Conservation (phyloP, 2,329 filamentous ascomycete genomes). For the Furcasterigmium sp. region DNA sequence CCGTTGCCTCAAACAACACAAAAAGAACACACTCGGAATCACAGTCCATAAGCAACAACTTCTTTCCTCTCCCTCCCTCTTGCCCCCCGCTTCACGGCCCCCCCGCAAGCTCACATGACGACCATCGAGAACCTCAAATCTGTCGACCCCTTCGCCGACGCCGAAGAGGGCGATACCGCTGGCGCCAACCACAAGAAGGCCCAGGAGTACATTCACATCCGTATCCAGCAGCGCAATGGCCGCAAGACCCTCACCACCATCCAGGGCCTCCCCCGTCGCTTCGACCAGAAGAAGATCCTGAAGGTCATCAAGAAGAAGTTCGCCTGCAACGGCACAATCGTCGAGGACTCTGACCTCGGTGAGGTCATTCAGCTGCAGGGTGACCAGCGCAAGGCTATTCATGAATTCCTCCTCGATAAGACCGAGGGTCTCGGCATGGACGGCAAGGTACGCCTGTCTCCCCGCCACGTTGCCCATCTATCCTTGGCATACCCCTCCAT, state of each 20-base stretch:
- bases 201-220: slow-evolving; percentile 15
- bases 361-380: slow-evolving; percentile 26
- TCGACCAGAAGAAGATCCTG: slow-evolving; percentile 99
- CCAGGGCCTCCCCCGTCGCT: slow-evolving; percentile 97
- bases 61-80: background rate
- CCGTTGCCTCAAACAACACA: too few relatives aligned
- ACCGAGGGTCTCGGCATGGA: slow-evolving; percentile 81
- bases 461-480: background rate
- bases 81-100: slow-evolving; percentile 1
- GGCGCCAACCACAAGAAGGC: slow-evolving; percentile 10
- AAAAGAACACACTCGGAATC: too few relatives aligned
- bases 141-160: slow-evolving; percentile 15
- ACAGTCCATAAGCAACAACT: too few relatives aligned
- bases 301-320: slow-evolving; percentile 99
- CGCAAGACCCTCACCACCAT: slow-evolving; percentile 99
- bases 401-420: slow-evolving; percentile 86
- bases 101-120: slow-evolving; percentile 8
- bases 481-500: background rate
- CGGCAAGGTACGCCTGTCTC: slow-evolving; percentile 47
- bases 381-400: slow-evolving; percentile 88
- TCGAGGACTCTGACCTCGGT: slow-evolving; percentile 13
- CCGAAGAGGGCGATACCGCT: slow-evolving; percentile 14
- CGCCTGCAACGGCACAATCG: slow-evolving; percentile 15
- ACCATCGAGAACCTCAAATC: slow-evolving; percentile 16
- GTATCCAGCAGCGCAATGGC: slow-evolving; percentile 42